Evolutionary conservation across 2,329 filamentous ascomycete species (phyloP).

Genomic region (Venturia nashicola): DNA sequence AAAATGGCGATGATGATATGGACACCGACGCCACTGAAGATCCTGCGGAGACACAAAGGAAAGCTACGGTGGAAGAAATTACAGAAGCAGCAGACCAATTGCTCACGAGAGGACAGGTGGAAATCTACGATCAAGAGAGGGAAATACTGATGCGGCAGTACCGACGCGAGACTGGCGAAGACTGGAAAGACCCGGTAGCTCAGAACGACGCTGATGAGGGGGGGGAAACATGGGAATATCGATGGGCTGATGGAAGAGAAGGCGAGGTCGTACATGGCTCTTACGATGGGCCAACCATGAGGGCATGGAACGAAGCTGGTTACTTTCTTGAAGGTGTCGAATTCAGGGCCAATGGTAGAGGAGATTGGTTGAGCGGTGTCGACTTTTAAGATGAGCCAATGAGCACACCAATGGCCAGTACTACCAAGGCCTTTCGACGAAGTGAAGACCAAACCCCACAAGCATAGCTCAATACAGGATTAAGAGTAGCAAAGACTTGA

Average conservation of each 20-base stretch:
- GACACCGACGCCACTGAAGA: constrained; percentile 60
- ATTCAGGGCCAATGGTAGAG: constrained; percentile 28
- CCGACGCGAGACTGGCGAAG: constrained; percentile 71
- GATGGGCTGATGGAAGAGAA: constrained; percentile 82
- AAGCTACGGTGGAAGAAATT: constrained; percentile 64
- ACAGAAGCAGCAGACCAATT: constrained; percentile 85
- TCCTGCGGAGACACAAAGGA: constrained; percentile 56
- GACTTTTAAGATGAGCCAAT: background rate
- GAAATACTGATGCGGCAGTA: constrained; percentile 78
- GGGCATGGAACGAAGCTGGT: constrained; percentile 78
- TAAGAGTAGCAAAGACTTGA: background rate
- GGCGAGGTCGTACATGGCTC: constrained; percentile 70
- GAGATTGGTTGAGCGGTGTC: background rate
- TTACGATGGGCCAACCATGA: constrained; percentile 76
- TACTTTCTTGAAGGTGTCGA: constrained; percentile 86
- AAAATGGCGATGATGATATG: constrained; percentile 42
- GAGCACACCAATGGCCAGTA: background rate
- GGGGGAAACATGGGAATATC: constrained; percentile 67
- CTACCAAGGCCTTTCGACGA: background rate
- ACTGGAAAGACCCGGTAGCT: constrained; percentile 50
- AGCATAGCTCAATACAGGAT: background rate
- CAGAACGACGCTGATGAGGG: constrained; percentile 14
- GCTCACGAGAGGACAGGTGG: constrained; percentile 66
- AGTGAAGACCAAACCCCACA: background rate
- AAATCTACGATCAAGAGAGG: constrained; percentile 85